Percentiles rank a stretch among this genome's conserved stretches.
Conservation (phyloP, 176 grass and related monocot genomes). For the Neostapfia colusana region DNA sequence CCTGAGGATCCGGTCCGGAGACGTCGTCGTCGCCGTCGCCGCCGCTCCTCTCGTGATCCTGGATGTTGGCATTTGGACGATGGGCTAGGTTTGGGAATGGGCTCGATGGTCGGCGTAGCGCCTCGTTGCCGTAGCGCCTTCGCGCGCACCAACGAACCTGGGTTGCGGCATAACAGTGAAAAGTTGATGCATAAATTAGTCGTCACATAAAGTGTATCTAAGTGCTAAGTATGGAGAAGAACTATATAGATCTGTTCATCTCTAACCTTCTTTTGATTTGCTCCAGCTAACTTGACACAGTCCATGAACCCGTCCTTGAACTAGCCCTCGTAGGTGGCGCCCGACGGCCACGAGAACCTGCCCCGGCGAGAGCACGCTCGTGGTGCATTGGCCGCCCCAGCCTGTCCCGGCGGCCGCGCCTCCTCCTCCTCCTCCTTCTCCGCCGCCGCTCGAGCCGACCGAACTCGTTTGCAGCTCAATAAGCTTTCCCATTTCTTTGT, state of each 20-base stretch:
- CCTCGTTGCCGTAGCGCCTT: too few relatives aligned
- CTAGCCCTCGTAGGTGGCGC: conserved; percentile 88
- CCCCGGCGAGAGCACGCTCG: conserved; percentile 55
- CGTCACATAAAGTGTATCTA: not conserved
- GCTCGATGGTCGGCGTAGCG: too few relatives aligned
- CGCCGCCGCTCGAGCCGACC: not conserved
- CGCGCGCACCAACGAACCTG: too few relatives aligned
- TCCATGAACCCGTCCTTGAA: conserved; percentile 95
- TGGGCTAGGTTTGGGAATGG: too few relatives aligned
- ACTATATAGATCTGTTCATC: conserved; percentile 26
- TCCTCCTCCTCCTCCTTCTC: not conserved
- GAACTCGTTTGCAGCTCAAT: too few relatives aligned
- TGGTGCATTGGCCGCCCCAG: conserved; percentile 54
- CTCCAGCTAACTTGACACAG: conserved; percentile 91
- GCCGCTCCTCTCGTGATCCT: too few relatives aligned
- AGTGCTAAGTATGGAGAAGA: conserved; percentile 10
- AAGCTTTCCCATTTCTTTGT: not conserved
- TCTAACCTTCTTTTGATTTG: conserved; percentile 93
- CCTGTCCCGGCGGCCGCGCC: conserved; percentile 22
- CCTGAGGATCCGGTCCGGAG: too few relatives aligned
- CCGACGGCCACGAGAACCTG: conserved; percentile 95
- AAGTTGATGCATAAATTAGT: not conserved
- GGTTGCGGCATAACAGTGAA: conserved; percentile 16
- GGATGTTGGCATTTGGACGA: too few relatives aligned
- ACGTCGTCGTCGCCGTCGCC: too few relatives aligned